Percentiles rank a stretch among this genome's conserved stretches.
Conservation (phyloP, 768 basidiomycete genomes). For the Clavulina sp. region DNA sequence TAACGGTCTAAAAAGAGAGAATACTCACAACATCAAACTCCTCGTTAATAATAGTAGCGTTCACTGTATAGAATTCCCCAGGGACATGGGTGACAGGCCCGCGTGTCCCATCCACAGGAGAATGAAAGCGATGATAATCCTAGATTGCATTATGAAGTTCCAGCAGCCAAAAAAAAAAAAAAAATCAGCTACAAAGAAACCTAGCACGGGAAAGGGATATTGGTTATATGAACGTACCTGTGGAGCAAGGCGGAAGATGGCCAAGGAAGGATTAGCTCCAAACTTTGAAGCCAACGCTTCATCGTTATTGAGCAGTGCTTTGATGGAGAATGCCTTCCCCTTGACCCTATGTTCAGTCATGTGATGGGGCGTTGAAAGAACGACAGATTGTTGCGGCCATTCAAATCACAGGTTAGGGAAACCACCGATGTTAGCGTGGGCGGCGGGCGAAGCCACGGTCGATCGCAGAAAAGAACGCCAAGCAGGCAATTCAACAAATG, state of each 20-base stretch:
- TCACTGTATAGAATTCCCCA: constrained; percentile 41
- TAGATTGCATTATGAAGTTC: too few species aligned
- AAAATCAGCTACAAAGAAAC: neutral
- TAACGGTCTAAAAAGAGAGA: neutral
- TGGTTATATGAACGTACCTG: constrained; percentile 3
- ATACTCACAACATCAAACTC: neutral
- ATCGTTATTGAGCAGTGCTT: constrained; percentile 32
- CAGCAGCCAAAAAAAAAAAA: too few species aligned
- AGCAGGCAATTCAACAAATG: too few species aligned
- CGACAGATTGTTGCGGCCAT: too few species aligned
- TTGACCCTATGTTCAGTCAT: constrained; percentile 37
- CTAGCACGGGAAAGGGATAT: constrained; percentile 8
- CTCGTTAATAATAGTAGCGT: neutral
- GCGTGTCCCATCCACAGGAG: constrained; percentile 40
- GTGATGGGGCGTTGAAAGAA: too few species aligned
- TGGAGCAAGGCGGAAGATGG: constrained; percentile 61
- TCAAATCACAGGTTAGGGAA: too few species aligned
- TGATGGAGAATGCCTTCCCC: constrained; percentile 51
- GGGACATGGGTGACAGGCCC: constrained; percentile 28
- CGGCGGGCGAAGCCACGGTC: too few species aligned
- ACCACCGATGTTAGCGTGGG: too few species aligned
- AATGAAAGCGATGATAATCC: constrained; percentile 72
- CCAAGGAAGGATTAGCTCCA: constrained; percentile 23
- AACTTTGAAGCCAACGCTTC: constrained; percentile 26
- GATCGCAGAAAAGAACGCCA: too few species aligned